A percentile compares a stretch with the other conserved stretches of the same genome.
Conservation (phyloP, 2,329 filamentous ascomycete species). For the Curvularia sp. region DNA sequence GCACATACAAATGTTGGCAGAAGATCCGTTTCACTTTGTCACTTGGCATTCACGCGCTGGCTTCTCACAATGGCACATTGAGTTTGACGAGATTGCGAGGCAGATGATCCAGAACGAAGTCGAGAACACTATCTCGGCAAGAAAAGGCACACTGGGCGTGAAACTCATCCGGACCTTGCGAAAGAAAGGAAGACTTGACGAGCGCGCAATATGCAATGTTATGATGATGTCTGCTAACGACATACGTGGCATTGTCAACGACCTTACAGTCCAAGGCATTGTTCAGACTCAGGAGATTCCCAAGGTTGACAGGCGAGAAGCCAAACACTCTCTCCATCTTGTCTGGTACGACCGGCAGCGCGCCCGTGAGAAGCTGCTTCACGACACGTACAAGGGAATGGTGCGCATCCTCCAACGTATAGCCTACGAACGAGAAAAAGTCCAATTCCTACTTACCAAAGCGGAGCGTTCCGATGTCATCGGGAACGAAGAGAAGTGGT, state of each 20-base stretch:
- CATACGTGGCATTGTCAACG: conserved; percentile 81
- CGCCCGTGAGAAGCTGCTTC: conserved; percentile 72
- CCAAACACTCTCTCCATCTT: conserved; percentile 85
- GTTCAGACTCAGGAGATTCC: conserved; percentile 95
- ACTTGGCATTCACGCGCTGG: conserved; percentile 69
- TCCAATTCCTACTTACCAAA: conserved; percentile 77
- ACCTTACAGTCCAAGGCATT: conserved; percentile 84
- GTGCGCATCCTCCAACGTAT: conserved; percentile 82
- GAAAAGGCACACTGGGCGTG: conserved; percentile 77
- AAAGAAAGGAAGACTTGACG: conserved; percentile 90
- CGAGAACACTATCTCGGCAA: conserved; percentile 79
- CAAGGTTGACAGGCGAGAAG: conserved; percentile 80
- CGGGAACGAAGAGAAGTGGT: conserved; percentile 80
- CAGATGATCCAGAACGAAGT: conserved; percentile 78
- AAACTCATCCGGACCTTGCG: conserved; percentile 86
- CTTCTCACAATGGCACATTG: conserved; percentile 79
- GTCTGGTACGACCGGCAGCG: conserved; percentile 88
- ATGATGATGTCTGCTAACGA: conserved; percentile 86
- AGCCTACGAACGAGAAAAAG: conserved; percentile 74
- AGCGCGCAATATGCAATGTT: conserved; percentile 82
- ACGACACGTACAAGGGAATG: conserved; percentile 90
- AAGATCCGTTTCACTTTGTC: conserved; percentile 71
- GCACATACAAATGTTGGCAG: conserved; percentile 75
- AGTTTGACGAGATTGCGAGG: conserved; percentile 76
- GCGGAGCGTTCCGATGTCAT: conserved; percentile 86